phyloP scores from a whole-genome alignment of 2,329 filamentous ascomycete species.

The Incumbomyces delicatus region DNA sequence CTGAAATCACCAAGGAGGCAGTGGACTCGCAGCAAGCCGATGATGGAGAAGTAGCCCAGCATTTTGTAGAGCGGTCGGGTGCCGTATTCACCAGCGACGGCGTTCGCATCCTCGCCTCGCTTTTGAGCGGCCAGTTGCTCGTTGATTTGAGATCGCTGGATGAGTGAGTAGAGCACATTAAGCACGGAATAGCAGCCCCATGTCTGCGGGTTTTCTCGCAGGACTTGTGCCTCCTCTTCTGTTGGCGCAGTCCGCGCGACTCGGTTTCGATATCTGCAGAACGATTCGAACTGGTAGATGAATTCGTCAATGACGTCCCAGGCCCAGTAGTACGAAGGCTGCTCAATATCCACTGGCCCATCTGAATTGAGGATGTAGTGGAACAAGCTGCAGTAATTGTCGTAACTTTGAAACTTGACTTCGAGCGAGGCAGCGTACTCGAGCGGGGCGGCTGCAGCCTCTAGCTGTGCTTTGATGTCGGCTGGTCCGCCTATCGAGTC shows the following conservation, averaged over 20 bases:
- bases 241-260: slow-evolving; percentile 72
- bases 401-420: slow-evolving; percentile 97
- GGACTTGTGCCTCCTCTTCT: slow-evolving; percentile 81
- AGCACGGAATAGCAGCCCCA: slow-evolving; percentile 99
- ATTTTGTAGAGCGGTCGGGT: slow-evolving; percentile 91
- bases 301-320: slow-evolving; percentile 99
- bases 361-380: slow-evolving; percentile 99
- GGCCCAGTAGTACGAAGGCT: slow-evolving; percentile 97
- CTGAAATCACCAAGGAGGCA: slow-evolving; percentile 95
- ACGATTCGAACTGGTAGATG: slow-evolving; percentile 99
- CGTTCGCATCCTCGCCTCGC: slow-evolving; percentile 77
- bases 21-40: slow-evolving; percentile 91
- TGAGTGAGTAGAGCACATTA: slow-evolving; percentile 97
- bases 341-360: slow-evolving; percentile 93
- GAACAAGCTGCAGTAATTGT: slow-evolving; percentile 98
- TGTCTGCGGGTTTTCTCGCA: slow-evolving; percentile 94
- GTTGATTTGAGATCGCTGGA: slow-evolving; percentile 94
- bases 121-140: slow-evolving; percentile 94
- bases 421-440: slow-evolving; percentile 94
- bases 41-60: slow-evolving; percentile 99
- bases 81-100: slow-evolving; percentile 90
- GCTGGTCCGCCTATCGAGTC: slow-evolving; percentile 61
- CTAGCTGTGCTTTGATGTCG: slow-evolving; percentile 86
- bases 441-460: slow-evolving; percentile 83
- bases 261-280: slow-evolving; percentile 91